A percentile compares a stretch with the other conserved stretches of the same genome.
phyloP scores from a whole-genome alignment of 257 asterid genomes.

The Gynochthodes officinalis region DNA sequence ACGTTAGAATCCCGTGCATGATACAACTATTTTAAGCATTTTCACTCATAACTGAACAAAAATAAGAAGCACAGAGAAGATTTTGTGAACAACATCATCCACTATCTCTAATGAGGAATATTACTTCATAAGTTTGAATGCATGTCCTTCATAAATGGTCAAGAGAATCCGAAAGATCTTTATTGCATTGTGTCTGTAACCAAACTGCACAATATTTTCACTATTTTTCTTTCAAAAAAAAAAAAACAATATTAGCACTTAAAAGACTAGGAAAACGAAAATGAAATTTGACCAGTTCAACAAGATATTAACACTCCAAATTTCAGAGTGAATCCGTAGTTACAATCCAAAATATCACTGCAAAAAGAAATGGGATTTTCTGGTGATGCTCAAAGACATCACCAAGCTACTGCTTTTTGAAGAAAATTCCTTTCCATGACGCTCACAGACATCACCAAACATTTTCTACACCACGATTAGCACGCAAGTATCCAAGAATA shows the following conservation, averaged over 20 bases:
- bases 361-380: not conserved
- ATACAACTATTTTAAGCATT: not conserved
- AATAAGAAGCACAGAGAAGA: not conserved
- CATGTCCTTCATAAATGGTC: not conserved
- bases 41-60: not conserved
- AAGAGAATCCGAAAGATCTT: not conserved
- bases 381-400: not conserved
- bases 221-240: no score
- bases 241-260: no score
- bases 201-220: not conserved
- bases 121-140: no score
- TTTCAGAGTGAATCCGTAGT: no score
- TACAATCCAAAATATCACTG: no score
- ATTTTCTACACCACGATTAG: not conserved
- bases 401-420: not conserved
- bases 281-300: not conserved
- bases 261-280: not conserved
- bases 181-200: not conserved
- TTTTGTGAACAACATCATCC: not conserved
- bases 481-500: not conserved
- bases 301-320: no score
- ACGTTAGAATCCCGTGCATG: not conserved
- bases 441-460: not conserved
- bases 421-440: not conserved
- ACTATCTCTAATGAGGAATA: not conserved